Percentiles rank a stretch among this genome's conserved stretches.
Conservation (phyloP, 2,329 filamentous ascomycete genomes). For the Dactylonectria macrodidyma region DNA sequence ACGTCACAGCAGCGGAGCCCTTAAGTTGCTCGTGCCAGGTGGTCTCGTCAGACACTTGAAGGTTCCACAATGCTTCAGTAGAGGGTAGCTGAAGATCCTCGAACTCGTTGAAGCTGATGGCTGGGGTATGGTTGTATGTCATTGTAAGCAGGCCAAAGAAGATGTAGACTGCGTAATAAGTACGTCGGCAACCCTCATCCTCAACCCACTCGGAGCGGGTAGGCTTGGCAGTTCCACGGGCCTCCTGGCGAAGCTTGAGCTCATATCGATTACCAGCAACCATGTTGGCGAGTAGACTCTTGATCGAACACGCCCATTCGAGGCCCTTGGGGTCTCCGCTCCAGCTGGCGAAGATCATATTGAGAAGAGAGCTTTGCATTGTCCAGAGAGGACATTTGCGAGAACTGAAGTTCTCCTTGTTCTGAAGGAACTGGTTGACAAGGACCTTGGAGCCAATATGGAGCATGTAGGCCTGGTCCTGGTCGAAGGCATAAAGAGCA, state of each 20-base stretch:
- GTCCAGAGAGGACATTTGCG: slow-evolving; percentile 98
- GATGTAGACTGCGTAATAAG: slow-evolving; percentile 98
- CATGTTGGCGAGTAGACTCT: slow-evolving; percentile 98
- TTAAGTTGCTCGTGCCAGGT: slow-evolving; percentile 87
- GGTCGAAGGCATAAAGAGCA: slow-evolving; percentile 95
- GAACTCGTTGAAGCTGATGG: slow-evolving; percentile 98
- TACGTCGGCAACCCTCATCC: slow-evolving; percentile 95
- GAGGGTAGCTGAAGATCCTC: slow-evolving; percentile 93
- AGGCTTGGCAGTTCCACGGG: slow-evolving; percentile 81
- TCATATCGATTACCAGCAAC: slow-evolving; percentile 98
- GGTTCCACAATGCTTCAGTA: slow-evolving; percentile 94
- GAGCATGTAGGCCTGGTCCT: slow-evolving; percentile 96
- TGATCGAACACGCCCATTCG: slow-evolving; percentile 99
- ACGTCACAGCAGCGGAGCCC: slow-evolving; percentile 82
- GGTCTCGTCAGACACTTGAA: slow-evolving; percentile 82
- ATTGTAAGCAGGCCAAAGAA: slow-evolving; percentile 96
- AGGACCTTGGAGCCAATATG: slow-evolving; percentile 98
- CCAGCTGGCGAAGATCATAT: slow-evolving; percentile 99
- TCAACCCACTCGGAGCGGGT: slow-evolving; percentile 94
- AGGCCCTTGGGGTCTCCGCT: slow-evolving; percentile 97
- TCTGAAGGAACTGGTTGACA: slow-evolving; percentile 96
- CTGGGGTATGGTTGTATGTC: slow-evolving; percentile 98
- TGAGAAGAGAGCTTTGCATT: slow-evolving; percentile 96
- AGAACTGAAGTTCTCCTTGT: slow-evolving; percentile 99
- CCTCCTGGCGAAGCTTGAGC: slow-evolving; percentile 92